A percentile compares a stretch with the other conserved stretches of the same genome.
These are phyloP conservation scores for Teratosphaeriaceae sp. DNA, from an alignment of 2,329 filamentous ascomycete species.

Conservation along the genomic window DNA sequence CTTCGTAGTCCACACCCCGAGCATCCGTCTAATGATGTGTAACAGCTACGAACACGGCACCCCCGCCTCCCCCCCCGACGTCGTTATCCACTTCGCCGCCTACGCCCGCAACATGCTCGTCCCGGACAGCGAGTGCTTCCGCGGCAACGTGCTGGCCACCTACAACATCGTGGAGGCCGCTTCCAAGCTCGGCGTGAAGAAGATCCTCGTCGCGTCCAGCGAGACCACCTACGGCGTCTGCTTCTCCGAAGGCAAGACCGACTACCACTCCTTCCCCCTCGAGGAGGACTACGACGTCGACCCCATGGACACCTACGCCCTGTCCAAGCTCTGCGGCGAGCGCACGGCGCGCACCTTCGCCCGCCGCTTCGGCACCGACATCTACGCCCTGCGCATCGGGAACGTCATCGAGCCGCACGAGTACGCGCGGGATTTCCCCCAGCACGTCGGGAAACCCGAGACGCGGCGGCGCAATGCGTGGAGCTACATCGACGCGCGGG, in stretches of 20 bases:
- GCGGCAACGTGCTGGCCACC: slow-evolving; percentile 48
- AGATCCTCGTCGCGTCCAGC: slow-evolving; percentile 54
- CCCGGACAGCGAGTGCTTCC: slow-evolving; percentile 54
- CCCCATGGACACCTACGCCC: slow-evolving; percentile 56
- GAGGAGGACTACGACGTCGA: slow-evolving; percentile 54
- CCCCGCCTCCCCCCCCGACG: slow-evolving; percentile 46
- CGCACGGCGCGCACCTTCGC: slow-evolving; percentile 52
- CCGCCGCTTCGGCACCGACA: slow-evolving; percentile 49
- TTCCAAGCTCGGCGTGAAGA: slow-evolving; percentile 54
- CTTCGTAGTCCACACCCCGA: no score
- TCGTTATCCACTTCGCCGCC: slow-evolving; percentile 56
- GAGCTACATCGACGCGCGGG: slow-evolving; percentile 57
- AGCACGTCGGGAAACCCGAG: slow-evolving; percentile 45
- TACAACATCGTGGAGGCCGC: slow-evolving; percentile 60
- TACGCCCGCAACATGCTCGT: slow-evolving; percentile 56
- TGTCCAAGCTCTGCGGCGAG: slow-evolving; percentile 55
- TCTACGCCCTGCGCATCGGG: slow-evolving; percentile 56
- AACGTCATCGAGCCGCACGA: slow-evolving; percentile 57
- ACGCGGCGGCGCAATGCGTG: slow-evolving; percentile 53
- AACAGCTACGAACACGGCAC: slow-evolving; percentile 39
- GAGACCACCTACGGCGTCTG: slow-evolving; percentile 58
- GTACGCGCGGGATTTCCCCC: slow-evolving; percentile 48
- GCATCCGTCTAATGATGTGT: no score
- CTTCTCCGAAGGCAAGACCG: slow-evolving; percentile 52
- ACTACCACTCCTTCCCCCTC: slow-evolving; percentile 53